Evolutionary conservation across 139 green algal genomes (phyloP), one percentile per base, ranked within the genome.

Genomic region (Coelastrella sp.): DNA sequence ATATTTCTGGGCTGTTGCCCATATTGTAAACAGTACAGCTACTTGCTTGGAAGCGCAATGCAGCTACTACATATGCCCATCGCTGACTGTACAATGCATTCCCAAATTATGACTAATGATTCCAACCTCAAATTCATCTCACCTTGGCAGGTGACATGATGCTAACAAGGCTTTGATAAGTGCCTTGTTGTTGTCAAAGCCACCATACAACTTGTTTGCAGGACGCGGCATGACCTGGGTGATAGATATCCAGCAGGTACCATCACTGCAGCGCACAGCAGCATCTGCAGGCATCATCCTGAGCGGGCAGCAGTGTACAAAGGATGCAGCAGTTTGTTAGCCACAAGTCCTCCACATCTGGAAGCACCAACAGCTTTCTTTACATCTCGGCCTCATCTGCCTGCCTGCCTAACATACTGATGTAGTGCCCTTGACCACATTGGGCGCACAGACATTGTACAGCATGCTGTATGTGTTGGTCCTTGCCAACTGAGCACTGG

Each of bases 111-210:
- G n/a, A n/a, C n/a, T n/a, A n/a, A n/a, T n/a, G n/a, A n/a, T n/a
- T n/a, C n/a, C n/a, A n/a, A n/a, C n/a, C n/a, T n/a, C n/a, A n/a
- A n/a, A n/a, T n/a, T n/a, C n/a, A n/a, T n/a, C n/a, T n/a, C n/a
- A 82, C 75, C 75, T 60, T 37, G 75, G 75, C 75, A 82, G 23
- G 38, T 82, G 75, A 43, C 75, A 82, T 25, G 75, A 82, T 32
- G 75, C 48, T 3, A 82, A 53, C 51, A 82, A 30, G 11, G 75
- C 75, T 45, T 71, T 82, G 51, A 82, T 51, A 40, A 82, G 53
- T 17, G n/a, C 25, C 13, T 53, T 34, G 34, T 41, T 82, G 53
- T 15, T 51, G 35, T 15, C 5, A 15, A 82, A 82, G 4, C 50
- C 75, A 2, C 75, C 75, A 30, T 82, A 82, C 34, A 82, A 53